Evolutionary conservation across 306 rosid genomes (phyloP).

Genomic region (Inga leiocalycina): DNA sequence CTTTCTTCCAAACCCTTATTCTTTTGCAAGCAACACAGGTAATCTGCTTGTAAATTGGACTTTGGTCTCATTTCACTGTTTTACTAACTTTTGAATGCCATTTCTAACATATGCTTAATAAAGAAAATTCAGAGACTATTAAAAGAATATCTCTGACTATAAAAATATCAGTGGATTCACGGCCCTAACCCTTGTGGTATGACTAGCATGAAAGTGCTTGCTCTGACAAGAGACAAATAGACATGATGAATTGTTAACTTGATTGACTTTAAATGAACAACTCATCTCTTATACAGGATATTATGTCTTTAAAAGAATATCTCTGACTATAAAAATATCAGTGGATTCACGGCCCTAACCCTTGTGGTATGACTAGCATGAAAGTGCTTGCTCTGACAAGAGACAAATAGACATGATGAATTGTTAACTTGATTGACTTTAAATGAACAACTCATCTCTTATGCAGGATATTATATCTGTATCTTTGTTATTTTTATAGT

Average conservation of each 20-base stretch:
- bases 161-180: constrained; percentile 27
- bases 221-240: constrained; percentile 23
- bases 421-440: constrained; percentile 20
- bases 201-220: constrained; percentile 15
- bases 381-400: constrained; percentile 17
- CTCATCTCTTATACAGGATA: neutral
- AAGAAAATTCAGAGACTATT: constrained; percentile 17
- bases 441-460: constrained; percentile 14
- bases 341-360: constrained; percentile 25
- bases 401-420: constrained; percentile 16
- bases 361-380: constrained; percentile 16
- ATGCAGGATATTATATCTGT: neutral
- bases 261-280: constrained; percentile 27
- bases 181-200: constrained; percentile 10
- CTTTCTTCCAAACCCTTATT: constrained; percentile 60
- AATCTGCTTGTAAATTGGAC: constrained; percentile 29
- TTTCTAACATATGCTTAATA: constrained; percentile 21
- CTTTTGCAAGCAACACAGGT: constrained; percentile 75
- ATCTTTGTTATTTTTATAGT: neutral
- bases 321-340: constrained; percentile 5
- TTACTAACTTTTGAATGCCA: constrained; percentile 21
- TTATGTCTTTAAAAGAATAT: constrained; percentile 1
- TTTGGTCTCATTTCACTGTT: constrained; percentile 25
- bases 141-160: constrained; percentile 5
- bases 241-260: constrained; percentile 5